These are phyloP conservation scores for Coemansia guatemalensis DNA, from an alignment of 192 early-diverging fungal species.

Conservation along the genomic window DNA sequence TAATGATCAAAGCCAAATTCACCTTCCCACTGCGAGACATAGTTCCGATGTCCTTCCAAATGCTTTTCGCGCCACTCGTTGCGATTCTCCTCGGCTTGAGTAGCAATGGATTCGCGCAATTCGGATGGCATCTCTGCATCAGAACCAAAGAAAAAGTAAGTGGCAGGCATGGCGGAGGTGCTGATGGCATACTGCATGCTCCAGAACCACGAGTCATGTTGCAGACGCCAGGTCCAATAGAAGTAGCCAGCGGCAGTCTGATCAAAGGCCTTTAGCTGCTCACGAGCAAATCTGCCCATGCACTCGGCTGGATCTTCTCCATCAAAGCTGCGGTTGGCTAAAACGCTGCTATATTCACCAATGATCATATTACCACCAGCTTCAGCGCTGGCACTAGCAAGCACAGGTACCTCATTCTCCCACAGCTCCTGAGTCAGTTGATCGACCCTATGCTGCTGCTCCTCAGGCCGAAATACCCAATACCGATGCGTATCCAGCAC, in stretches of 20 bases:
- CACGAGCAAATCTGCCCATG: slow-evolving; percentile 7
- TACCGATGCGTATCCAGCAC: slow-evolving; percentile 13
- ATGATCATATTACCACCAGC: slow-evolving; percentile 9
- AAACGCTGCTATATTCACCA: slow-evolving; percentile 16
- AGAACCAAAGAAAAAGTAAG: slow-evolving; percentile 12
- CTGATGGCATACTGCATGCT: slow-evolving; percentile 17
- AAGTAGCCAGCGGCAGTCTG: slow-evolving; percentile 6
- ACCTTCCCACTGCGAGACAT: slow-evolving; percentile 7
- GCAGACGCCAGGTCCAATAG: slow-evolving; percentile 18
- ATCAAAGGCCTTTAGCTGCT: slow-evolving; percentile 6
- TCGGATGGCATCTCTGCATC: not conserved
- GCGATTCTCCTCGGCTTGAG: not conserved
- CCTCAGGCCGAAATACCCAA: slow-evolving; percentile 13
- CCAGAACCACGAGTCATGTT: slow-evolving; percentile 20
- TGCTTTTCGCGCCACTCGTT: slow-evolving; percentile 5
- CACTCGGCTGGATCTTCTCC: slow-evolving; percentile 11
- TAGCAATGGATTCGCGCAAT: not conserved
- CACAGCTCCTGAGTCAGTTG: slow-evolving; percentile 4
- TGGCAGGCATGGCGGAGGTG: slow-evolving; percentile 1
- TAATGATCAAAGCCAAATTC: slow-evolving; percentile 12
- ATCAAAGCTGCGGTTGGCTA: slow-evolving; percentile 16
- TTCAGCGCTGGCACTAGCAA: slow-evolving; percentile 4
- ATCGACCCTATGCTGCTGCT: slow-evolving; percentile 6
- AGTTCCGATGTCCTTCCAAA: slow-evolving; percentile 7
- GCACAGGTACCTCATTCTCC: slow-evolving; percentile 3